Percentiles rank a stretch among this genome's conserved stretches.
These are phyloP conservation scores for Podila clonocystis DNA, from an alignment of 192 early-diverging fungal genomes.

Conservation along the genomic window DNA sequence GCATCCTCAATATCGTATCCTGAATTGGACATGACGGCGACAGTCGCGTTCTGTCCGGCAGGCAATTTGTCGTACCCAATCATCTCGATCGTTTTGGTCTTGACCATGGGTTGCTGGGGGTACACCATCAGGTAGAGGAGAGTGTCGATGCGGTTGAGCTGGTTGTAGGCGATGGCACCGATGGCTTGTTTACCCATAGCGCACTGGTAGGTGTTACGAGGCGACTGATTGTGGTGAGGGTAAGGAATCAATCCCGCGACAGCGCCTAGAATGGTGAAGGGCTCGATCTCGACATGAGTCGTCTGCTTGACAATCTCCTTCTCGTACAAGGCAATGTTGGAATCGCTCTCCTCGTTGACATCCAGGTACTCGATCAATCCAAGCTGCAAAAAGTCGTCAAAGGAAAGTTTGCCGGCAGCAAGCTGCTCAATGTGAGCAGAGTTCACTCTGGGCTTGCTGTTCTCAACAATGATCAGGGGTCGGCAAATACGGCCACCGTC, in stretches of 20 bases:
- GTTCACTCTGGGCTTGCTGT: conserved; percentile 73
- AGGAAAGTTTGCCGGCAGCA: conserved; percentile 62
- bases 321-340: conserved; percentile 93
- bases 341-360: conserved; percentile 97
- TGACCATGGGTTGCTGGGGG: conserved; percentile 98
- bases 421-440: conserved; percentile 70
- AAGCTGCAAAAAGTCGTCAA: conserved; percentile 91
- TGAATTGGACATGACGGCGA: conserved; percentile 97
- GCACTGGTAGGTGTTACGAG: conserved; percentile 98
- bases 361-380: conserved; percentile 97
- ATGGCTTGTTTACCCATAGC: conserved; percentile 99
- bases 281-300: conserved; percentile 96
- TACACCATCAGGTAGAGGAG: conserved; percentile 96
- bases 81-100: conserved; percentile 96
- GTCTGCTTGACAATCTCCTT: conserved; percentile 84
- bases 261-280: conserved; percentile 94
- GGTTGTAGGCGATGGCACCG: conserved; percentile 95
- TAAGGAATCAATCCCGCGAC: conserved; percentile 99
- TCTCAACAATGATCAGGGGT: conserved; percentile 94
- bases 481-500: conserved; percentile 98
- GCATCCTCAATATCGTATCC: conserved; percentile 99
- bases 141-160: conserved; percentile 94
- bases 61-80: conserved; percentile 96
- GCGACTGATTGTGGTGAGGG: conserved; percentile 98
- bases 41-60: conserved; percentile 89